phyloP scores from a whole-genome alignment of 805 yeast species.

The Millerago galiae region DNA sequence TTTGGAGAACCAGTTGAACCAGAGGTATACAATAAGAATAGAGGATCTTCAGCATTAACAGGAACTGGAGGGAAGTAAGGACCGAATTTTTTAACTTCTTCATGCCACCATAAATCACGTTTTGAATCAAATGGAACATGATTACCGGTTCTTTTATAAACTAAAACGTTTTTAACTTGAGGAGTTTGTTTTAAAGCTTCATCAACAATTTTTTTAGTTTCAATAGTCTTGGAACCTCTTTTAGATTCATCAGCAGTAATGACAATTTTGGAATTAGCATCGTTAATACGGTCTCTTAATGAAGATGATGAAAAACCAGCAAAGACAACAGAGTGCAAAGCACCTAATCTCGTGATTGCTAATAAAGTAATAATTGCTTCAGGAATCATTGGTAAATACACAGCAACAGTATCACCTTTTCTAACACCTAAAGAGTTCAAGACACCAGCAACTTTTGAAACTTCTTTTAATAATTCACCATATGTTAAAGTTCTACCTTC shows the following conservation, averaged over 20 bases:
- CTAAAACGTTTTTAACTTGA: slow-evolving; percentile 61
- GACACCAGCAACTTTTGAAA: slow-evolving; percentile 65
- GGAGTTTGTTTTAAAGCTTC: slow-evolving; percentile 69
- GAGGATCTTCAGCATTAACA: slow-evolving; percentile 73
- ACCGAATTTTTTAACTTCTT: slow-evolving; percentile 57
- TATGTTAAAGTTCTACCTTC: slow-evolving; percentile 58
- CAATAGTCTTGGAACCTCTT: slow-evolving; percentile 77
- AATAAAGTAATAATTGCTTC: slow-evolving; percentile 70
- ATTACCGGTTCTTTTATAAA: slow-evolving; percentile 68
- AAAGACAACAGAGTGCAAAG: slow-evolving; percentile 77
- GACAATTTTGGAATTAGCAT: slow-evolving; percentile 68
- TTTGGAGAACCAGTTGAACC: slow-evolving; percentile 89
- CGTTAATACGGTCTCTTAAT: slow-evolving; percentile 80
- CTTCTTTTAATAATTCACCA: slow-evolving; percentile 65
- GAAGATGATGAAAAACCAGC: slow-evolving; percentile 92
- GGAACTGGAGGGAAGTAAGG: slow-evolving; percentile 70
- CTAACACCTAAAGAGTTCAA: slow-evolving; percentile 58
- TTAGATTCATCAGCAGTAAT: slow-evolving; percentile 78
- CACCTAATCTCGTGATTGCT: slow-evolving; percentile 78
- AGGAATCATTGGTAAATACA: slow-evolving; percentile 81
- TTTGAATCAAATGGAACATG: slow-evolving; percentile 39
- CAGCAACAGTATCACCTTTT: slow-evolving; percentile 83
- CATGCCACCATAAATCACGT: slow-evolving; percentile 76
- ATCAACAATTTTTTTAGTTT: slow-evolving; percentile 77
- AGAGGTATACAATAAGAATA: slow-evolving; percentile 75